phyloP scores from a whole-genome alignment of 495 filamentous ascomycete species.

The Penicillium paradoxum region DNA sequence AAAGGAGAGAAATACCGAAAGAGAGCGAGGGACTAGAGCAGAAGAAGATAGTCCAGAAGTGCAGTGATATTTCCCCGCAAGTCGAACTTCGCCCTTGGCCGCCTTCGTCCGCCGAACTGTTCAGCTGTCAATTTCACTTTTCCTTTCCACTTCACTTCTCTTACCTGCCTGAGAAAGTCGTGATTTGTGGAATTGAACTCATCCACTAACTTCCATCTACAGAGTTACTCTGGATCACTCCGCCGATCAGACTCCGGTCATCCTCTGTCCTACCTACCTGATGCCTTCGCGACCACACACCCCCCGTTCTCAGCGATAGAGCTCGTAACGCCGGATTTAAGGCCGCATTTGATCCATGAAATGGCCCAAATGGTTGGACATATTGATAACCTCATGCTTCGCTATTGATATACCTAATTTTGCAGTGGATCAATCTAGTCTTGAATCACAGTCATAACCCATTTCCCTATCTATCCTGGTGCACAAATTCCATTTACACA shows the following conservation, averaged over 20 bases:
- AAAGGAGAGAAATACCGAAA: not conserved
- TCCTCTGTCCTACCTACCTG: not conserved
- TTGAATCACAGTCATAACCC: not conserved
- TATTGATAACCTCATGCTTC: not conserved
- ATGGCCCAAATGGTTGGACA: not conserved
- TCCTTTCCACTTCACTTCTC: not conserved
- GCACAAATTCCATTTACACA: not conserved
- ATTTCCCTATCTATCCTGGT: not conserved
- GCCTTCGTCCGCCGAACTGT: not conserved
- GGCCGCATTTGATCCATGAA: not conserved
- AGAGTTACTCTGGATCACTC: not conserved
- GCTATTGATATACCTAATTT: not conserved
- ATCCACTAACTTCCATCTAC: too few relatives aligned
- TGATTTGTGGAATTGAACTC: too few relatives aligned
- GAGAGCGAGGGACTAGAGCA: not conserved
- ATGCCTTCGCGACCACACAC: not conserved
- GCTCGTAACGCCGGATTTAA: too few relatives aligned
- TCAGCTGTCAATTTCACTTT: not conserved
- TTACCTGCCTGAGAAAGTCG: too few relatives aligned
- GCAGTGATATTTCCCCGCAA: slow-evolving; percentile 13
- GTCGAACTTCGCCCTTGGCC: slow-evolving; percentile 14
- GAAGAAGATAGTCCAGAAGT: not conserved
- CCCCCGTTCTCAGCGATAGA: too few relatives aligned
- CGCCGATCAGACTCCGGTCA: not conserved
- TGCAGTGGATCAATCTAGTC: not conserved